phyloP scores from a whole-genome alignment of 1,139 yeast genomes.

The Martiniozyma asiatica region DNA sequence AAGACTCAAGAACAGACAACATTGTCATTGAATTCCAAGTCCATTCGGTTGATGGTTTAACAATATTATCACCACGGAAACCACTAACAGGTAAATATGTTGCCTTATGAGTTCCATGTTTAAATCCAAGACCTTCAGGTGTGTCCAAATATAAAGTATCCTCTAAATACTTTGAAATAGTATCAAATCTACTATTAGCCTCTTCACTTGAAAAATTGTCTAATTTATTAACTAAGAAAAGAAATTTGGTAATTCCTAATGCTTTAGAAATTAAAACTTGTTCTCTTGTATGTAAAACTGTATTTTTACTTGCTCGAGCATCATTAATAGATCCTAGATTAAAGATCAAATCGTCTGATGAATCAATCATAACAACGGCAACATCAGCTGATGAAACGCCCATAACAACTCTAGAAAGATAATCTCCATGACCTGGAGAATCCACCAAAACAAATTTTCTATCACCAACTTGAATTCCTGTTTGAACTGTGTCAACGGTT shows the following conservation, averaged over 20 bases:
- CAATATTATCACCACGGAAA: conserved; percentile 70
- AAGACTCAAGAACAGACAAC: conserved; percentile 39
- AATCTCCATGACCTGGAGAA: conserved; percentile 97
- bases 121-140: conserved; percentile 38
- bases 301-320: too few relatives aligned
- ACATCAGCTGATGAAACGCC: conserved; percentile 87
- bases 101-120: conserved; percentile 33
- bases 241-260: conserved; percentile 63
- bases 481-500: conserved; percentile 81
- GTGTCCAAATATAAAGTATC: conserved; percentile 42
- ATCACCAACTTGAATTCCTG: conserved; percentile 57
- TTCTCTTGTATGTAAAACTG: conserved; percentile 28
- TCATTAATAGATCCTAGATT: conserved; percentile 1
- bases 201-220: conserved; percentile 52
- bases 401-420: conserved; percentile 97
- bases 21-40: conserved; percentile 41
- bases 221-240: conserved; percentile 82
- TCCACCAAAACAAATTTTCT: conserved; percentile 79
- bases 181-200: conserved; percentile 52
- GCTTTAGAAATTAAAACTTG: conserved; percentile 77
- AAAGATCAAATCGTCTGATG: conserved; percentile 81
- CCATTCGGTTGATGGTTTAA: conserved; percentile 27
- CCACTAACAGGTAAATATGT: conserved; percentile 81
- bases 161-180: conserved; percentile 45
- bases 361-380: conserved; percentile 65